Conservation (phyloP, 495 filamentous ascomycete species). For the Delitschia confertaspora region DNA sequence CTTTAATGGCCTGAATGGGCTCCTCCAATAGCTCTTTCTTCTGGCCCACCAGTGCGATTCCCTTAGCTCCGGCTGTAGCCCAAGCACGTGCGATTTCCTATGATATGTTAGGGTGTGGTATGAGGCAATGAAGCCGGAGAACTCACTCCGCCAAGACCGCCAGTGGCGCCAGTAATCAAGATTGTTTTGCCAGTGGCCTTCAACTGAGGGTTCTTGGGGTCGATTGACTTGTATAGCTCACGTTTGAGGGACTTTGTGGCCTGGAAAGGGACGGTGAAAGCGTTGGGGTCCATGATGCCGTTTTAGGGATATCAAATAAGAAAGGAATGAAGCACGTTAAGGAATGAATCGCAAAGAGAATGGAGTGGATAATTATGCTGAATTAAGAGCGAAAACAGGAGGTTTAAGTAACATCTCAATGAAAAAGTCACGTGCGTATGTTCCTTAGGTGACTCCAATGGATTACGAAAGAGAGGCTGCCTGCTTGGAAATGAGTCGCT, state of each 20-base stretch:
- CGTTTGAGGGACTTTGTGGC: slow-evolving; percentile 33
- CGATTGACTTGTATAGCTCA: slow-evolving; percentile 38
- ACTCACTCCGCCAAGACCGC: slow-evolving; percentile 16
- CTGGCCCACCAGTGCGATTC: slow-evolving; percentile 12
- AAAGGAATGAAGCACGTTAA: not conserved
- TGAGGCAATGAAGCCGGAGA: not conserved
- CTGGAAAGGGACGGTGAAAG: slow-evolving; percentile 7
- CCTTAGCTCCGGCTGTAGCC: slow-evolving; percentile 10
- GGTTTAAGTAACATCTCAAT: too few relatives aligned
- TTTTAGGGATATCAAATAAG: not conserved
- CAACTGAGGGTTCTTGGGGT: slow-evolving; percentile 32
- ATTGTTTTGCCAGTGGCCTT: slow-evolving; percentile 37
- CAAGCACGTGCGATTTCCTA: slow-evolving; percentile 14
- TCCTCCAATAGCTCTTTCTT: not conserved
- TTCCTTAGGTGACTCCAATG: too few relatives aligned
- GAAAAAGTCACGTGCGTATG: too few relatives aligned
- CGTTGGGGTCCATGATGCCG: slow-evolving; percentile 3
- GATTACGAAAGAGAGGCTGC: too few relatives aligned
- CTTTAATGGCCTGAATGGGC: slow-evolving; percentile 6
- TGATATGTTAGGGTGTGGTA: not conserved
- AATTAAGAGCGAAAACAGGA: too few relatives aligned
- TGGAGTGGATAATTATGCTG: too few relatives aligned
- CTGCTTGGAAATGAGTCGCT: too few relatives aligned
- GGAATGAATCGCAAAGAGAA: not conserved
- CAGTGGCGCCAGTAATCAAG: slow-evolving; percentile 39